Conservation (phyloP, 106 monocot species). For the Posidonia australis region DNA sequence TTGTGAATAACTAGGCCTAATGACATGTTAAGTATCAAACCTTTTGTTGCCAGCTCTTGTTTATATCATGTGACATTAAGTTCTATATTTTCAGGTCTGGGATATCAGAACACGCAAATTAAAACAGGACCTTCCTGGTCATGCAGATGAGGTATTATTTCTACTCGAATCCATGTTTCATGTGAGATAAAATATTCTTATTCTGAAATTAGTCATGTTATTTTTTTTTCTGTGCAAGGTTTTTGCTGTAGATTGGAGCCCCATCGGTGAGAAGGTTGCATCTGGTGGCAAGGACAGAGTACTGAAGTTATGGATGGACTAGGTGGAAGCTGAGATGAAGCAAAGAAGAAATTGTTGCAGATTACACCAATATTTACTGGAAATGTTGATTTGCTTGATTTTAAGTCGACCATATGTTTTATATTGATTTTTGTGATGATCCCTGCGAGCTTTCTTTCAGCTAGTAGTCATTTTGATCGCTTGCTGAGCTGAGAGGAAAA, state of each 20-base stretch:
- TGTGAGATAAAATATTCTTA: not conserved
- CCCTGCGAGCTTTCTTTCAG: no score
- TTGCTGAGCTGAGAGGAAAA: no score
- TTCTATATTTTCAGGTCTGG: slow-evolving; percentile 49
- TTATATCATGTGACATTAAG: no score
- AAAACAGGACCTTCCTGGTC: slow-evolving; percentile 96
- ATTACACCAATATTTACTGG: no score
- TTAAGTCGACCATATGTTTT: no score
- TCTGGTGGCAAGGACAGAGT: slow-evolving; percentile 84
- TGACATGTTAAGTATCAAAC: not conserved
- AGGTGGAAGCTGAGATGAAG: not conserved
- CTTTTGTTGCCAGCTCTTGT: no score
- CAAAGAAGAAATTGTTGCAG: no score
- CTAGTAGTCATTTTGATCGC: no score
- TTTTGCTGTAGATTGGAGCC: slow-evolving; percentile 87
- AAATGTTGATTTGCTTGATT: no score
- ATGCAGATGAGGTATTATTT: slow-evolving; percentile 79
- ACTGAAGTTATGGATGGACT: slow-evolving; percentile 86
- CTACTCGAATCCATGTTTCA: not conserved
- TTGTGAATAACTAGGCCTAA: not conserved
- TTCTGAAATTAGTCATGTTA: not conserved
- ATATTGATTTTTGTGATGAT: no score
- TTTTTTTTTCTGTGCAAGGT: slow-evolving; percentile 51
- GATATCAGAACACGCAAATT: slow-evolving; percentile 77
- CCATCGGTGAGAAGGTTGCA: slow-evolving; percentile 93